Evolutionary conservation across 305 asterid genomes (phyloP).

Genomic region (Fraxinus dipetala): DNA sequence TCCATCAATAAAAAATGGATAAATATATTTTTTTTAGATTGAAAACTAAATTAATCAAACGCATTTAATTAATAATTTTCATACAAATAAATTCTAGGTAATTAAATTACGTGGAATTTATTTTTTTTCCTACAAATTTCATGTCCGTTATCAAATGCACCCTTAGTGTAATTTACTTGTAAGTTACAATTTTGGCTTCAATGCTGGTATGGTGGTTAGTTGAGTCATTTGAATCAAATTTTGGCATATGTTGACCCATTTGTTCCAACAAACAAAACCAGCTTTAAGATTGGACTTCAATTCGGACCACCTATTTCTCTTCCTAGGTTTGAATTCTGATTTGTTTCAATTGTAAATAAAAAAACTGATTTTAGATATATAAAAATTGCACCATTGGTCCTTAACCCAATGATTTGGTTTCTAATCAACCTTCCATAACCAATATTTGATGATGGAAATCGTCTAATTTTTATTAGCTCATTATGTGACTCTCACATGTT

Average conservation of each 20-base stretch:
- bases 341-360: neutral
- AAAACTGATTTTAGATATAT: neutral
- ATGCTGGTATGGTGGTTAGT: neutral
- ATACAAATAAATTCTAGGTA: too few species aligned
- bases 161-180: too few species aligned
- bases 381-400: conserved; percentile 6
- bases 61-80: too few species aligned
- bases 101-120: too few species aligned
- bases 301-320: conserved; percentile 22
- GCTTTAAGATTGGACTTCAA: conserved; percentile 10
- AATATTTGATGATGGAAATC: neutral
- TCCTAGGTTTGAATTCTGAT: conserved; percentile 5
- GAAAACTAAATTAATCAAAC: too few species aligned
- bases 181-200: neutral
- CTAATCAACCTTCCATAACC: neutral
- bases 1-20: too few species aligned
- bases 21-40: too few species aligned
- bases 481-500: neutral
- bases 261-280: conserved; percentile 37
- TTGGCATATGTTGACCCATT: conserved; percentile 9
- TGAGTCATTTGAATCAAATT: neutral
- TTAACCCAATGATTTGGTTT: conserved; percentile 8
- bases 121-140: too few species aligned
- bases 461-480: neutral
- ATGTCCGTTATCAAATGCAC: too few species aligned